Base-by-base conservation (phyloP, 2,329 filamentous ascomycete genomes). In the Calonectria pteridis region DNA sequence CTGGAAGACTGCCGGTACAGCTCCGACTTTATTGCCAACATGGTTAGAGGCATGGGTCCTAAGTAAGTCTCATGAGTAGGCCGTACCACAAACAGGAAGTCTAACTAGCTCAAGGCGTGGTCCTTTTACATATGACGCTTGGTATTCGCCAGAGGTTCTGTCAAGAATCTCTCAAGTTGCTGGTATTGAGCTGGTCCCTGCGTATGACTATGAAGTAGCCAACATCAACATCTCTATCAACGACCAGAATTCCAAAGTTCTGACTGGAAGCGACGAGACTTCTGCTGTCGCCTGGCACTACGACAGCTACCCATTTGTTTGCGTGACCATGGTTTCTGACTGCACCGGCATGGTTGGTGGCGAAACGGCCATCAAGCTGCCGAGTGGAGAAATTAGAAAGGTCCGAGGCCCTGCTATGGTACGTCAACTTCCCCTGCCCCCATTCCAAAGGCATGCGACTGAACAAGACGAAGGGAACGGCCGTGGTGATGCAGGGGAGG, bases 261-360 rank as follows among this genome's bases (percentile, higher is more conserved):
- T 46, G 31, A 76, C 20, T 37, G 63, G 13, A 86, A 90, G 62
- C 6, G 85, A 88, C 35, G 85, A 69, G 10, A 49, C 67, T 10
- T 63, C 29, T 14, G 55, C 23, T 46, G 87, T 93, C 35, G 89
- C 88, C 37, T 93, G 91, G 91, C 91, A 93, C 82, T 89, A 85
- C 1, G 92, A 93, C 81, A 90, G 88, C 78, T 93, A 91, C 79
- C 91, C 91, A 0, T 93, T 93, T 78, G 91, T 93, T 20, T 92
- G 89, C 74, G 90, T 93, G 14, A 87, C 88, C 4, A 93, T 93
- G 91, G 85, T 93, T 16, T 91, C 89, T 53, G 91, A 93, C 79
- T 92, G 90, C 75, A 87, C 86, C 0, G 85, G 86, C 51, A 93
- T 93, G 91, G 83, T 91, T n/a, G 91, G 91, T 6, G 91, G 91